Conservation (phyloP, 2,329 filamentous ascomycete genomes). For the Hirsutella rhossiliensis region DNA sequence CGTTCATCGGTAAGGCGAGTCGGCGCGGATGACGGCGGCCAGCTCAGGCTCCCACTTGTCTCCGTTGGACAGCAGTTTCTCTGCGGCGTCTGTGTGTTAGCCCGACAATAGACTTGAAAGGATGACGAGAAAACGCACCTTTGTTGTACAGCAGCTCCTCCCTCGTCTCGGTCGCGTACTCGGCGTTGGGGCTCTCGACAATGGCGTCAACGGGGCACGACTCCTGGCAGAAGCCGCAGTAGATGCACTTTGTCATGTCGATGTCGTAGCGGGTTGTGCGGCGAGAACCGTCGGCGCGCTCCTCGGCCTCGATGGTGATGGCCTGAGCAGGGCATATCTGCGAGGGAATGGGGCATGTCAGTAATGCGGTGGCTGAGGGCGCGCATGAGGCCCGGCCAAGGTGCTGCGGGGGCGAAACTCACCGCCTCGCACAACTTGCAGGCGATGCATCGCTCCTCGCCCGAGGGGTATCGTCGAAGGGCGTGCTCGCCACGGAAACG, state of each 20-base stretch:
- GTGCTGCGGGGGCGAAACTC: slow-evolving; percentile 9
- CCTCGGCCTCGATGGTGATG: slow-evolving; percentile 98
- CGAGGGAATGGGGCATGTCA: neutral
- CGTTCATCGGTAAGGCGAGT: slow-evolving; percentile 75
- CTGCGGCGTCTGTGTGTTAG: slow-evolving; percentile 19
- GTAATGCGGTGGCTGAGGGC: too few relatives aligned
- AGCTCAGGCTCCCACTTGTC: slow-evolving; percentile 98
- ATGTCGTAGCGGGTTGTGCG: slow-evolving; percentile 97
- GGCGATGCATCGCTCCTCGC: slow-evolving; percentile 97
- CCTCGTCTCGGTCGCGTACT: slow-evolving; percentile 55
- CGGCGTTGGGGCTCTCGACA: slow-evolving; percentile 50
- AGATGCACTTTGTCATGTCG: slow-evolving; percentile 99
- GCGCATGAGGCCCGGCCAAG: neutral
- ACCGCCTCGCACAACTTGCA: slow-evolving; percentile 98
- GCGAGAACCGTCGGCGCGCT: slow-evolving; percentile 89
- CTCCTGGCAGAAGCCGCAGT: slow-evolving; percentile 98
- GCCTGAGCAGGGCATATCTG: slow-evolving; percentile 91
- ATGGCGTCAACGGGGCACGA: slow-evolving; percentile 96
- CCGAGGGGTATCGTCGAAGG: slow-evolving; percentile 87
- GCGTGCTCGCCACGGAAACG: slow-evolving; percentile 98
- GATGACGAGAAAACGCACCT: slow-evolving; percentile 26
- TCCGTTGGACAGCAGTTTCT: slow-evolving; percentile 79
- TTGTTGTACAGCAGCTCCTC: slow-evolving; percentile 98
- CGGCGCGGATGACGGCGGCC: slow-evolving; percentile 80
- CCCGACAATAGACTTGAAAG: neutral